Conservation (phyloP, 2,329 filamentous ascomycete genomes). For the Albophoma yamanashiensis region DNA sequence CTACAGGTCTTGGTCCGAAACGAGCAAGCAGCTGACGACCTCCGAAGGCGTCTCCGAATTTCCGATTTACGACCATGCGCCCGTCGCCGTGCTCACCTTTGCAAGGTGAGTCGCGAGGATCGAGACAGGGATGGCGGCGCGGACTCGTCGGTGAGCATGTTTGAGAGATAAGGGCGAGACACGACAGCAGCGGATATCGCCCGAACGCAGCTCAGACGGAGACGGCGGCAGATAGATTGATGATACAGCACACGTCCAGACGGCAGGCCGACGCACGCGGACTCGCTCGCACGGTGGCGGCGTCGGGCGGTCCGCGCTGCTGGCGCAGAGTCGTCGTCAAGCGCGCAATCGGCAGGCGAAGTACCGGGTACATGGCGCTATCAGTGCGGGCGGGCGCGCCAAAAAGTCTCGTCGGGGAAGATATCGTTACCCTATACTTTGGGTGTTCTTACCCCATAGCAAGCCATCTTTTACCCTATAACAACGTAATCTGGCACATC, state of each 20-base stretch:
- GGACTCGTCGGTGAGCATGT: not conserved
- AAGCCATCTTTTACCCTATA: conserved; percentile 16
- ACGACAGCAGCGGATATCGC: not conserved
- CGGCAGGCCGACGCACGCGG: not conserved
- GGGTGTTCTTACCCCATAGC: conserved; percentile 7
- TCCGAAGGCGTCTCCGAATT: not conserved
- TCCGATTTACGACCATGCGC: not conserved
- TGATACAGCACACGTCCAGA: too few relatives aligned
- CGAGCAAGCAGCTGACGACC: not conserved
- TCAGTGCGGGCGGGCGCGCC: not conserved
- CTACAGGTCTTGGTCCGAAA: not conserved
- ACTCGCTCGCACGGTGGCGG: not conserved
- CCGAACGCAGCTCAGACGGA: not conserved
- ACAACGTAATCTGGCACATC: conserved; percentile 14
- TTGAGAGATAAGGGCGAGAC: not conserved
- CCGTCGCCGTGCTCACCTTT: not conserved
- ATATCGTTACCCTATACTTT: conserved; percentile 9
- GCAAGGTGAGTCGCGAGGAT: not conserved
- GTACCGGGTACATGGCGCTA: not conserved
- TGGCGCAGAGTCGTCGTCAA: not conserved
- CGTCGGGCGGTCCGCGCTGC: not conserved
- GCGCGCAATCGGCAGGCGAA: not conserved
- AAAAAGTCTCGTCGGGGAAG: not conserved
- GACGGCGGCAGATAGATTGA: not conserved
- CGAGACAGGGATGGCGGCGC: not conserved